Evolutionary conservation across 129 eudicot genomes (phyloP).

Genomic region (Saposhnikovia divaricata): DNA sequence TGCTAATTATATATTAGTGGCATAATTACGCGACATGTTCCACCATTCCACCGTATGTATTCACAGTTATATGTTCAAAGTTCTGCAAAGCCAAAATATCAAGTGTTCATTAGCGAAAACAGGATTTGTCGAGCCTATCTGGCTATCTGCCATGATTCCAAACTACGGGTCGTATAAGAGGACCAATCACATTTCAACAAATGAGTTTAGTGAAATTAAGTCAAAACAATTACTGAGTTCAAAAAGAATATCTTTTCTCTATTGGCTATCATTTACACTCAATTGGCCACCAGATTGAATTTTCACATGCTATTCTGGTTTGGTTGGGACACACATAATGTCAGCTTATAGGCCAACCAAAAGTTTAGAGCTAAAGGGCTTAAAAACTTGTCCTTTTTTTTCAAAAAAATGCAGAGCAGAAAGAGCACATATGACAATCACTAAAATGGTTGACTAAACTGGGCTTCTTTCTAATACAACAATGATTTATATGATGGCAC

Average conservation of each 20-base stretch:
- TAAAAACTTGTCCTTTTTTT: not conserved
- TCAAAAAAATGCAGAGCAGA: not conserved
- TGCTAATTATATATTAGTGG: not conserved
- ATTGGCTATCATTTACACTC: slow-evolving; percentile 3
- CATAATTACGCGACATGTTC: slow-evolving; percentile 8
- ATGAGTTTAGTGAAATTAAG: slow-evolving; percentile 7
- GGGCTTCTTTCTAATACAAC: slow-evolving; percentile 3
- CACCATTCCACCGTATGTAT: not conserved
- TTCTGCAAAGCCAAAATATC: not conserved
- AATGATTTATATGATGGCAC: slow-evolving; percentile 25
- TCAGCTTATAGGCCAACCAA: slow-evolving; percentile 6
- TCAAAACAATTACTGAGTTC: slow-evolving; percentile 2
- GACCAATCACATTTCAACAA: slow-evolving; percentile 17
- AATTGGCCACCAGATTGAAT: not conserved
- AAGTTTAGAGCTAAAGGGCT: slow-evolving; percentile 11
- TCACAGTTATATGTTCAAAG: not conserved
- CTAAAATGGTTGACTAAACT: slow-evolving; percentile 20
- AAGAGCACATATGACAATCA: slow-evolving; percentile 6
- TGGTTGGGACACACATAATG: slow-evolving; percentile 13
- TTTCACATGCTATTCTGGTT: slow-evolving; percentile 7
- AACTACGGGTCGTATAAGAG: not conserved
- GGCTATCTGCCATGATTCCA: not conserved
- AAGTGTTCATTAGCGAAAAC: not conserved
- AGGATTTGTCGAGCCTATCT: not conserved
- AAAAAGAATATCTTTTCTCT: not conserved